These are phyloP conservation scores for Rubroboletus pulcherrimus DNA, from an alignment of 768 basidiomycete species.

Conservation along the genomic window DNA sequence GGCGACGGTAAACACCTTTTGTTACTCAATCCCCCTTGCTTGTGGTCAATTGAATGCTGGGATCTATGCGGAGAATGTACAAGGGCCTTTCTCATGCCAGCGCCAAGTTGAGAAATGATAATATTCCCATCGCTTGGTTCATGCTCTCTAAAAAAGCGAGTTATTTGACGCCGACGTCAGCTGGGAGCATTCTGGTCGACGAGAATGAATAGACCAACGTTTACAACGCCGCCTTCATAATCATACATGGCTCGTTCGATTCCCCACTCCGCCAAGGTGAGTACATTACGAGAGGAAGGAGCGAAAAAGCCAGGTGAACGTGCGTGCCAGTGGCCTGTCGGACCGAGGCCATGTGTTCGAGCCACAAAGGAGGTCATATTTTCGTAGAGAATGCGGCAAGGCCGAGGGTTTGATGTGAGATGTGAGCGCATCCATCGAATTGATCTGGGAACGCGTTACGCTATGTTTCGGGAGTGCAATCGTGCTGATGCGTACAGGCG, in stretches of 20 bases:
- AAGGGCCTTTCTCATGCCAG: conserved; percentile 7
- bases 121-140: conserved; percentile 8
- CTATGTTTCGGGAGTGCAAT: background rate
- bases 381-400: background rate
- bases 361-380: background rate
- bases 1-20: background rate
- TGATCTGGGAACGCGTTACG: background rate
- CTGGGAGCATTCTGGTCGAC: background rate
- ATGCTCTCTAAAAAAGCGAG: background rate
- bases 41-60: background rate
- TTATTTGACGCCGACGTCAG: background rate
- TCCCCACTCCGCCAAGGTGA: background rate
- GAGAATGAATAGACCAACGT: background rate
- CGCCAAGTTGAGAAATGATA: conserved; percentile 1
- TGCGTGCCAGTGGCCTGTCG: background rate
- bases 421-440: background rate
- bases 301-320: background rate
- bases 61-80: background rate
- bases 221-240: background rate
- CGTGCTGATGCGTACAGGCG: background rate
- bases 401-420: background rate
- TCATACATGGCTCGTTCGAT: background rate
- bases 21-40: conserved; percentile 1
- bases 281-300: background rate
- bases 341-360: background rate